Conservation (phyloP, 2,329 filamentous ascomycete genomes). For the Exophiala bonariae region DNA sequence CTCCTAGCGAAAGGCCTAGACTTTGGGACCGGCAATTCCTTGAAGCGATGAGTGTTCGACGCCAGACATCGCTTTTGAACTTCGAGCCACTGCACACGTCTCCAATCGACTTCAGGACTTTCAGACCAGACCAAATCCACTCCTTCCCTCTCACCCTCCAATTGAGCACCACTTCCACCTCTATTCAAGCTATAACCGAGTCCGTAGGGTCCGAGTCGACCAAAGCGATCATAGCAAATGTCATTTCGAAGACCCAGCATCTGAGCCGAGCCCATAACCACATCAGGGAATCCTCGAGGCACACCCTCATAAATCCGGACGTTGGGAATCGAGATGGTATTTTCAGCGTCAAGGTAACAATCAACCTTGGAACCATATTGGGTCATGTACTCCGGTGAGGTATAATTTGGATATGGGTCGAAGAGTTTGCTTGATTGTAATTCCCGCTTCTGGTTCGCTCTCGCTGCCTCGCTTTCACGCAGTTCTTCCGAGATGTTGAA, state of each 20-base stretch:
- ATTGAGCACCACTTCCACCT: slow-evolving; percentile 81
- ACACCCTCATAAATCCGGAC: slow-evolving; percentile 76
- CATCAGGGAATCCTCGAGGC: slow-evolving; percentile 79
- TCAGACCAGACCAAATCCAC: slow-evolving; percentile 76
- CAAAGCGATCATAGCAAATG: slow-evolving; percentile 91
- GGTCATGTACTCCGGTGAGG: slow-evolving; percentile 55
- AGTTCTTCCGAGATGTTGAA: slow-evolving; percentile 24
- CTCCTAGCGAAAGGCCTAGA: slow-evolving; percentile 35
- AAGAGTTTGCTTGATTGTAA: slow-evolving; percentile 54
- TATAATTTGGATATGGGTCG: slow-evolving; percentile 68
- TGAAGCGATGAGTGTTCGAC: slow-evolving; percentile 70
- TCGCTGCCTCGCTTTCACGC: slow-evolving; percentile 18
- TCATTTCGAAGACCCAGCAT: slow-evolving; percentile 76
- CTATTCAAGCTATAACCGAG: slow-evolving; percentile 77
- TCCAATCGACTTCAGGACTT: slow-evolving; percentile 72
- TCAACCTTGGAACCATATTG: slow-evolving; percentile 64
- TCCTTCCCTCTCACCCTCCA: slow-evolving; percentile 80
- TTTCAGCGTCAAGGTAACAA: slow-evolving; percentile 74
- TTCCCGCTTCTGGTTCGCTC: slow-evolving; percentile 33
- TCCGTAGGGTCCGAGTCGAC: slow-evolving; percentile 84
- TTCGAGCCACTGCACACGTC: slow-evolving; percentile 74
- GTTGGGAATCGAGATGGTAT: slow-evolving; percentile 65
- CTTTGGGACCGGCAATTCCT: slow-evolving; percentile 38
- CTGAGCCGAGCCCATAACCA: slow-evolving; percentile 83
- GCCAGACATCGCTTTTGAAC: slow-evolving; percentile 72